Evolutionary conservation across 2,329 filamentous ascomycete species (phyloP).

Genomic region (Cadophora luteo-olivacea): DNA sequence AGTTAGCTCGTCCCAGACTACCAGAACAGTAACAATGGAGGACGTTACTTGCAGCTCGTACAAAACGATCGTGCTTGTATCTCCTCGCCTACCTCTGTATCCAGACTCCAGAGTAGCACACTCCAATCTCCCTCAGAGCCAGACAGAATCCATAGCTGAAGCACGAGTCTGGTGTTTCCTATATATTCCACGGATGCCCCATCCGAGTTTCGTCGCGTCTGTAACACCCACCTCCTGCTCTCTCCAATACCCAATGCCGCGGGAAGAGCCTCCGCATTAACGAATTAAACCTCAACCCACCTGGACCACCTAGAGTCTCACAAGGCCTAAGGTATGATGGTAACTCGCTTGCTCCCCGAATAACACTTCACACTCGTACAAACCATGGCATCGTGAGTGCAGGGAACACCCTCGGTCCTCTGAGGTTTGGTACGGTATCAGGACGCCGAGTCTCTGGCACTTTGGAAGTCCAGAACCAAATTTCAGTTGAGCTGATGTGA

Average conservation of each 20-base stretch:
- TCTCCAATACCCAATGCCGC: not conserved
- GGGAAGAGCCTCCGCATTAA: not conserved
- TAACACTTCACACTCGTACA: not conserved
- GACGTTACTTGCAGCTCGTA: not conserved
- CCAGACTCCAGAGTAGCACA: not conserved
- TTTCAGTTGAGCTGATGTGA: not conserved
- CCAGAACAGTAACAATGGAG: not conserved
- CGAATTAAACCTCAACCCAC: not conserved
- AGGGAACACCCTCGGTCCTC: slow-evolving; percentile 8
- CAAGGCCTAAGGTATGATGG: not conserved
- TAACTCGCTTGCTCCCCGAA: slow-evolving; percentile 6
- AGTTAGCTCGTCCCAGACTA: not conserved
- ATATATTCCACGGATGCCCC: not conserved
- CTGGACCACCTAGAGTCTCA: not conserved
- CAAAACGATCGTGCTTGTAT: slow-evolving; percentile 1
- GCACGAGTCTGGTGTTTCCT: not conserved
- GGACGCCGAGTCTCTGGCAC: not conserved
- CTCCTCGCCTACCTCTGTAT: not conserved
- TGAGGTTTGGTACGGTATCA: slow-evolving; percentile 4
- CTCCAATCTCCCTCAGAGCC: slow-evolving; percentile 15
- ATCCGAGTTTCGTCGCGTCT: slow-evolving; percentile 1
- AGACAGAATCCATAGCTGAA: not conserved
- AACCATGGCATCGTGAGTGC: not conserved
- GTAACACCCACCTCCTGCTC: not conserved
- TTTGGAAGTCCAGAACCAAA: not conserved